phyloP scores from a whole-genome alignment of 73 alveolate genomes.

The Urostyla sp. region DNA sequence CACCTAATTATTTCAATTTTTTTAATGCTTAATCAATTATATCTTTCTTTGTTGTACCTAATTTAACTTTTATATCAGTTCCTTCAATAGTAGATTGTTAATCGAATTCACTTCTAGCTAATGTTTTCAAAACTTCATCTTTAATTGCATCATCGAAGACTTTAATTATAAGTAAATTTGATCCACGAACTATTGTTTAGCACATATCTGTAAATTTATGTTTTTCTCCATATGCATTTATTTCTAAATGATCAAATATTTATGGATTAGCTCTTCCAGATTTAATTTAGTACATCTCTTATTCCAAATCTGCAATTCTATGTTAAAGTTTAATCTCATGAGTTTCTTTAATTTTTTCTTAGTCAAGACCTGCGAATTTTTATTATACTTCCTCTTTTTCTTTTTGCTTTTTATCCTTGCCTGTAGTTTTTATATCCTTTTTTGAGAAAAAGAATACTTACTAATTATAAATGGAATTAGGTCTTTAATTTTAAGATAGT shows the following conservation, averaged over 20 bases:
- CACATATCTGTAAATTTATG: conserved; percentile 48
- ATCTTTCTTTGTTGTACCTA: conserved; percentile 52
- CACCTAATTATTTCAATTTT: not conserved
- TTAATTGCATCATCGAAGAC: conserved; percentile 59
- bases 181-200: conserved; percentile 57
- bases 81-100: conserved; percentile 51
- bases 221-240: conserved; percentile 54
- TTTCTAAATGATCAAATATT: conserved; percentile 58
- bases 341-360: conserved; percentile 16
- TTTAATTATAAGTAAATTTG: not conserved
- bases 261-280: conserved; percentile 48
- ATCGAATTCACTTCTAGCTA: conserved; percentile 40
- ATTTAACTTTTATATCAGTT: conserved; percentile 33
- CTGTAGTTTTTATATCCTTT: conserved; percentile 8
- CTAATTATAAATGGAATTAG: too few relatives aligned
- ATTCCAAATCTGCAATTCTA: conserved; percentile 1
- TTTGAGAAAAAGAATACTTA: conserved; percentile 3
- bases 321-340: conserved; percentile 8
- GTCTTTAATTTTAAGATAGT: too few relatives aligned
- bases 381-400: conserved; percentile 44
- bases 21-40: conserved; percentile 1
- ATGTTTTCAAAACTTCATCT: conserved; percentile 59
- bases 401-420: conserved; percentile 29
- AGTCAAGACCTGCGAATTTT: conserved; percentile 51
- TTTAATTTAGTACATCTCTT: conserved; percentile 7